Percentiles rank a stretch among this genome's conserved stretches.
These are phyloP conservation scores for Diaporthe destruens DNA, from an alignment of 2,329 filamentous ascomycete genomes.

Conservation along the genomic window DNA sequence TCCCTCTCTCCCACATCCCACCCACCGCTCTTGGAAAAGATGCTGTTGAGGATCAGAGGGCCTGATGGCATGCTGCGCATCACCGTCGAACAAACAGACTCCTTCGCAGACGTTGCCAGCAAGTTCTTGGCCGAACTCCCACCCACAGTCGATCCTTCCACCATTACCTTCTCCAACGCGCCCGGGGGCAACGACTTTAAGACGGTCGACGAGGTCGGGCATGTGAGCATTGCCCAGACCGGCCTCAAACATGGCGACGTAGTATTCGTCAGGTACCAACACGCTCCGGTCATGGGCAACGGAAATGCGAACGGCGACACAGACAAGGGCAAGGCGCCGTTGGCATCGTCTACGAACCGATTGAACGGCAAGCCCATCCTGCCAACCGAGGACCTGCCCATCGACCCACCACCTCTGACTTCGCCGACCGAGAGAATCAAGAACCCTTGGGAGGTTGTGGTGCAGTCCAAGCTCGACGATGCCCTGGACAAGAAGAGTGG, in stretches of 20 bases:
- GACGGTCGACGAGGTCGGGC: conserved; percentile 68
- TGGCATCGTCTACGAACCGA: conserved; percentile 67
- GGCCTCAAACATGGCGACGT: conserved; percentile 88
- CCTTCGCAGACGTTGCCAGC: conserved; percentile 74
- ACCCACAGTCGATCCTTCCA: conserved; percentile 69
- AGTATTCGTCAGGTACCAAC: conserved; percentile 86
- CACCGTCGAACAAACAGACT: conserved; percentile 78
- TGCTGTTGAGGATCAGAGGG: conserved; percentile 89
- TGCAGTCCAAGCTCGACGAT: conserved; percentile 90
- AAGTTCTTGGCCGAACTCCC: conserved; percentile 72
- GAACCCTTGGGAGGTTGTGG: conserved; percentile 93
- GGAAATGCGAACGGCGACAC: conserved; percentile 54
- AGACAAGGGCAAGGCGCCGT: conserved; percentile 46
- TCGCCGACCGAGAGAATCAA: conserved; percentile 75
- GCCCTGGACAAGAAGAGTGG: conserved; percentile 87
- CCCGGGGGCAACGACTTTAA: conserved; percentile 71
- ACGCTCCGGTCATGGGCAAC: conserved; percentile 59
- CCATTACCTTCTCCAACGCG: conserved; percentile 72
- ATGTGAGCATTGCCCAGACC: conserved; percentile 68
- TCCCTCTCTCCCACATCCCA: neutral
- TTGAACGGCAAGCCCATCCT: conserved; percentile 84
- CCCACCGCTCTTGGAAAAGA: conserved; percentile 56
- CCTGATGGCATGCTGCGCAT: conserved; percentile 94
- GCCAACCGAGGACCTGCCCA: conserved; percentile 74
- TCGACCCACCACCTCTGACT: conserved; percentile 69